Evolutionary conservation across 2,329 filamentous ascomycete species (phyloP).

Genomic region (Colletotrichum sp.): DNA sequence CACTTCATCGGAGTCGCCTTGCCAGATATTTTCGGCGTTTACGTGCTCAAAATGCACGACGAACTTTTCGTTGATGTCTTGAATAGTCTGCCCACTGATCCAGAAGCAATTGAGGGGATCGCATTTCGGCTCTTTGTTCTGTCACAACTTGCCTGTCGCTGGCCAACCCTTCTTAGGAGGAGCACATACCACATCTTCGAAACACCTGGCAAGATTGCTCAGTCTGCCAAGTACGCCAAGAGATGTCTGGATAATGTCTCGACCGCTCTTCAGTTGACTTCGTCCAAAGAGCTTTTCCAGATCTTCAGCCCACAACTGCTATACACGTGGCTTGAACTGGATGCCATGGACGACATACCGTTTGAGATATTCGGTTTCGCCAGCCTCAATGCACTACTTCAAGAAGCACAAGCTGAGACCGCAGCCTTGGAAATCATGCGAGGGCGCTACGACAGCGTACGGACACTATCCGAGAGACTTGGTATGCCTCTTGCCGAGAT

Average conservation of each 20-base stretch:
- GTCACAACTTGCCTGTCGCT: slow-evolving; percentile 77
- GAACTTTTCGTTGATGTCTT: slow-evolving; percentile 84
- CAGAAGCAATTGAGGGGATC: slow-evolving; percentile 79
- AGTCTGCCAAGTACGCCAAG: slow-evolving; percentile 72
- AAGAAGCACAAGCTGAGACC: slow-evolving; percentile 76
- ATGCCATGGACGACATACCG: slow-evolving; percentile 74
- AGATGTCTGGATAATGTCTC: slow-evolving; percentile 74
- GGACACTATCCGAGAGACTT: slow-evolving; percentile 65
- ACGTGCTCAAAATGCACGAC: slow-evolving; percentile 83
- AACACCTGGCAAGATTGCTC: slow-evolving; percentile 74
- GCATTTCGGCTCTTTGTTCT: slow-evolving; percentile 81
- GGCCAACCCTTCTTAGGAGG: slow-evolving; percentile 84
- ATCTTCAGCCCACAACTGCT: slow-evolving; percentile 89
- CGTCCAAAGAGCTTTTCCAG: slow-evolving; percentile 74
- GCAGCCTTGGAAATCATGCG: slow-evolving; percentile 85
- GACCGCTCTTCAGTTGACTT: slow-evolving; percentile 64
- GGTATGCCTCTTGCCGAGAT: slow-evolving; percentile 60
- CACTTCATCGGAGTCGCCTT: slow-evolving; percentile 75
- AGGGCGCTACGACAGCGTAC: slow-evolving; percentile 67
- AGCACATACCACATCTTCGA: slow-evolving; percentile 96
- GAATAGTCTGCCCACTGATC: slow-evolving; percentile 76
- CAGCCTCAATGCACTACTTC: slow-evolving; percentile 71
- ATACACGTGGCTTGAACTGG: slow-evolving; percentile 83
- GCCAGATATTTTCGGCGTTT: slow-evolving; percentile 78
- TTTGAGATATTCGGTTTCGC: slow-evolving; percentile 84